Percentiles rank a stretch among this genome's conserved stretches.
These are phyloP conservation scores for Camellia japonica DNA, from an alignment of 148 eudicot species.

Conservation along the genomic window DNA sequence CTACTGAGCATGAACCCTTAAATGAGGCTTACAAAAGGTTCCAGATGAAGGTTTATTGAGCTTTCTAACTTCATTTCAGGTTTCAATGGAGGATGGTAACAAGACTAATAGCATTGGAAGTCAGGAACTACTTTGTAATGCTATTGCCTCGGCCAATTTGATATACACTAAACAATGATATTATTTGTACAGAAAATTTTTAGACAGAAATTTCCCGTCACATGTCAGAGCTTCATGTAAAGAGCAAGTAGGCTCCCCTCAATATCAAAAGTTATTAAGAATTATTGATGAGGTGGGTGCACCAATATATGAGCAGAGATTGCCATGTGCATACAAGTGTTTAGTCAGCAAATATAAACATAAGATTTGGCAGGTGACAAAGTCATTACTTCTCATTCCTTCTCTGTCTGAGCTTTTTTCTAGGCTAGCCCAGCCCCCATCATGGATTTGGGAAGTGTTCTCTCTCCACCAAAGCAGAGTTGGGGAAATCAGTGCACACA, in stretches of 20 bases:
- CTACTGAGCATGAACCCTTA: too few relatives aligned
- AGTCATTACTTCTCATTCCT: not conserved
- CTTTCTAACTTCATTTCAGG: not conserved
- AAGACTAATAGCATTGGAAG: not conserved
- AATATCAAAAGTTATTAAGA: not conserved
- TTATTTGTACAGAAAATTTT: not conserved
- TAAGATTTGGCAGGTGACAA: not conserved
- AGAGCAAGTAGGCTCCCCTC: constrained; percentile 1
- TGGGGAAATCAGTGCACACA: not conserved
- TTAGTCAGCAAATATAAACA: not conserved
- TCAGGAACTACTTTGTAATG: not conserved
- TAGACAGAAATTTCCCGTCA: not conserved
- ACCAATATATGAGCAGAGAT: not conserved
- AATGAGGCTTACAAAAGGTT: not conserved
- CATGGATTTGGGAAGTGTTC: not conserved
- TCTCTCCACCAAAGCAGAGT: not conserved
- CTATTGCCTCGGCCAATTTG: not conserved
- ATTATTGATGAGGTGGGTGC: not conserved
- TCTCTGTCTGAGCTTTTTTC: not conserved
- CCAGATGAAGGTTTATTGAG: not conserved
- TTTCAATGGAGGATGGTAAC: not conserved
- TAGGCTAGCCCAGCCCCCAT: not conserved
- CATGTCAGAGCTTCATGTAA: not conserved
- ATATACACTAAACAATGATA: not conserved
- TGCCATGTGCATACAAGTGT: not conserved